phyloP scores from a whole-genome alignment of 805 yeast species.

The Grigorovia yakushimaensis region DNA sequence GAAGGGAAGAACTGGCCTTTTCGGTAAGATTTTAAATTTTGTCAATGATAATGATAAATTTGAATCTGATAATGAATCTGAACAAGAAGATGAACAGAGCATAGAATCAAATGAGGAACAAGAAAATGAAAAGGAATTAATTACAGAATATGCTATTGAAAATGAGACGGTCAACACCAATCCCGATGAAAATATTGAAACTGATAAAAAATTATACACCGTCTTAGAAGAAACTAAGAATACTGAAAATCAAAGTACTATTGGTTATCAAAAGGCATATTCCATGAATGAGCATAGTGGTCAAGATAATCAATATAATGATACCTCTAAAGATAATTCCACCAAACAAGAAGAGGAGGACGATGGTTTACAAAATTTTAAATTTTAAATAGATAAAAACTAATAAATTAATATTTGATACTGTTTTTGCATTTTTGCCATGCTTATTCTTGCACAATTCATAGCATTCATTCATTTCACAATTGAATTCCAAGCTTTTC shows the following conservation, averaged over 20 bases:
- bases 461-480: too few species aligned
- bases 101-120: slow-evolving; percentile 6
- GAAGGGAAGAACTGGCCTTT: slow-evolving; percentile 10
- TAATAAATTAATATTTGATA: too few species aligned
- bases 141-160: neutral
- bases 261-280: neutral
- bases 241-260: slow-evolving; percentile 1
- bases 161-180: neutral
- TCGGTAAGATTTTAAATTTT: slow-evolving; percentile 27
- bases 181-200: neutral
- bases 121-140: neutral
- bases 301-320: neutral
- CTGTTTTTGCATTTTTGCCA: too few species aligned
- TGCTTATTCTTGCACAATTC: too few species aligned
- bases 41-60: slow-evolving; percentile 14
- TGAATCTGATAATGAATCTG: slow-evolving; percentile 6
- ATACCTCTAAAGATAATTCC: neutral
- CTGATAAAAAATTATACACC: slow-evolving; percentile 12
- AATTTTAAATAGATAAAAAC: slow-evolving; percentile 11
- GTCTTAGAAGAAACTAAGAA: slow-evolving; percentile 12
- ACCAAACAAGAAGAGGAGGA: too few species aligned
- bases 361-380: slow-evolving; percentile 14
- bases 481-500: neutral
- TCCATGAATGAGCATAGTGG: neutral
- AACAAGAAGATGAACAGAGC: slow-evolving; percentile 10